Conservation (phyloP, 2,329 filamentous ascomycete species). For the Acrocalymma vagum region DNA sequence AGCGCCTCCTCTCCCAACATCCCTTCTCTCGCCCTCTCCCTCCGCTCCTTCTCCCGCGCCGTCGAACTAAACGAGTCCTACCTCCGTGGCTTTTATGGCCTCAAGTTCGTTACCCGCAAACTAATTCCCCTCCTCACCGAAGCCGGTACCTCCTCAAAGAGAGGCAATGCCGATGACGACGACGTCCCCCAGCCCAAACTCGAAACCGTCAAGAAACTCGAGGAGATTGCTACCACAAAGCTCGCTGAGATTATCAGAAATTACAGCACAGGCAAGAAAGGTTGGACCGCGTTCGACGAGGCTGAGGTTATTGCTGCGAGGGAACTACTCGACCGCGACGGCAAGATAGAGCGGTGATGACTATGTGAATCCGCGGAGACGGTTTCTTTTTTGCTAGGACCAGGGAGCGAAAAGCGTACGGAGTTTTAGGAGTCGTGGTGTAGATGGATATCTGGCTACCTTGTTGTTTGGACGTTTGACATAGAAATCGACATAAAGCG, state of each 20-base stretch:
- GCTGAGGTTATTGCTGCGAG: slow-evolving; percentile 76
- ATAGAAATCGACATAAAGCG: no score
- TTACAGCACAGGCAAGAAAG: slow-evolving; percentile 66
- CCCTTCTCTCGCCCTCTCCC: slow-evolving; percentile 69
- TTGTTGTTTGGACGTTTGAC: no score
- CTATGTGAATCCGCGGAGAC: no score
- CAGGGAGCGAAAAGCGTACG: not conserved
- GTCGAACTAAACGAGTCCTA: slow-evolving; percentile 95
- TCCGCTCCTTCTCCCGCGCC: slow-evolving; percentile 88
- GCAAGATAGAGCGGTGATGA: slow-evolving; percentile 27
- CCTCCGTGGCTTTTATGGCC: slow-evolving; percentile 88
- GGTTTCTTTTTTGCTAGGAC: no score
- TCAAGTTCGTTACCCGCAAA: slow-evolving; percentile 74
- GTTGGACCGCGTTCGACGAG: slow-evolving; percentile 77
- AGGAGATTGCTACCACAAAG: slow-evolving; percentile 76
- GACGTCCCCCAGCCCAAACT: slow-evolving; percentile 62
- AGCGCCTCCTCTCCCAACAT: slow-evolving; percentile 40
- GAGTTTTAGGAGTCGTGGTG: no score
- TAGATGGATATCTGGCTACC: no score
- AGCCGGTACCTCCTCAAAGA: slow-evolving; percentile 32
- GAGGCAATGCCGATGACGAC: slow-evolving; percentile 43
- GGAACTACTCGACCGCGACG: slow-evolving; percentile 68
- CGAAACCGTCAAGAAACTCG: slow-evolving; percentile 71
- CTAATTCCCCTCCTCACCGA: slow-evolving; percentile 43
- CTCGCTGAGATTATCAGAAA: slow-evolving; percentile 77